Evolutionary conservation across 1,284 basidiomycete species (phyloP).

Genomic region (Cutaneotrichosporon curvatum): DNA sequence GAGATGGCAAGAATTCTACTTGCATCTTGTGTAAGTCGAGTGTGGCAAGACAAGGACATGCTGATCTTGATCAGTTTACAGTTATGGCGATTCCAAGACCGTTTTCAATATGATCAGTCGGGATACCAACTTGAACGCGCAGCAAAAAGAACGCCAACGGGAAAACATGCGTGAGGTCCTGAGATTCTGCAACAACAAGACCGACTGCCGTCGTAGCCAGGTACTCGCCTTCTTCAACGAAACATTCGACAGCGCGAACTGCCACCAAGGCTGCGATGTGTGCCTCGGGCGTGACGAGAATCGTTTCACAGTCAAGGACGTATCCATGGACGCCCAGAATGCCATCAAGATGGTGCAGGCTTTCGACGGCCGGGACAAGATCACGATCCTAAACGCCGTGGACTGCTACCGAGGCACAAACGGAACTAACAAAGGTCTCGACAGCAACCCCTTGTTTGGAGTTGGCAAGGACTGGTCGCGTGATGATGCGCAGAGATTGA

Average conservation of each 20-base stretch:
- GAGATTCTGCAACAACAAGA: constrained; percentile 70
- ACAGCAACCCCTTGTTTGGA: constrained; percentile 32
- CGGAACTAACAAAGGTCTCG: constrained; percentile 26
- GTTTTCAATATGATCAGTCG: constrained; percentile 54
- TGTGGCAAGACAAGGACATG: constrained; percentile 23
- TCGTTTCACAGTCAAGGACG: constrained; percentile 31
- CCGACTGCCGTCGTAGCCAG: constrained; percentile 79
- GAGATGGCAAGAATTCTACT: constrained; percentile 61
- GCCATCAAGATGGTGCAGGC: constrained; percentile 34
- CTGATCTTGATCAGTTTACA: constrained; percentile 52
- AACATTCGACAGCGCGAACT: constrained; percentile 38
- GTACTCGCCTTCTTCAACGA: constrained; percentile 56
- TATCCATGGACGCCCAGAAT: constrained; percentile 29
- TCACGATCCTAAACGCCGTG: constrained; percentile 39
- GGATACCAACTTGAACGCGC: constrained; percentile 47
- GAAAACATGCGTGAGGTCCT: constrained; percentile 57
- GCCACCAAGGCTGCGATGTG: constrained; percentile 44
- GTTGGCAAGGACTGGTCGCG: constrained; percentile 38
- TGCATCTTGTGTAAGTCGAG: constrained; percentile 54
- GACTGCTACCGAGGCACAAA: constrained; percentile 39
- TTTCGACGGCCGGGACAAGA: constrained; percentile 22
- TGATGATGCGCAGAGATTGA: constrained; percentile 38
- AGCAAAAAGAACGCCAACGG: constrained; percentile 56
- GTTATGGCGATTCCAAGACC: constrained; percentile 50
- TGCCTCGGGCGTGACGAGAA: constrained; percentile 34